These are phyloP conservation scores for Spathaspora arborariae DNA, from an alignment of 805 yeast species.

Conservation along the genomic window DNA sequence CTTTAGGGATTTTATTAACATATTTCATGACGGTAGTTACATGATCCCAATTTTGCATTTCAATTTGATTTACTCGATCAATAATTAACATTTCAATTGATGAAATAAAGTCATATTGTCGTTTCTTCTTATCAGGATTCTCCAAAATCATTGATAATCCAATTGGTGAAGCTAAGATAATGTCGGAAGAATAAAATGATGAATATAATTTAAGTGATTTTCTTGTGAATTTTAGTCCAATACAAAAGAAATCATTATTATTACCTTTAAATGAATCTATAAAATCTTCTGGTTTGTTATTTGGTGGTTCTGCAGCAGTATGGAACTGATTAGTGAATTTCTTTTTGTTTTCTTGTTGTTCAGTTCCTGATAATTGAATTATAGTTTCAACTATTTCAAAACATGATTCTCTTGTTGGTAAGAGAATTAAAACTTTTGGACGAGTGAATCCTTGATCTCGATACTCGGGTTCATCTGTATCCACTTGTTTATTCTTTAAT, in stretches of 20 bases:
- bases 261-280: constrained; percentile 79
- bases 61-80: constrained; percentile 82
- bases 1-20: constrained; percentile 72
- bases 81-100: constrained; percentile 80
- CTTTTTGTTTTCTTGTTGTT: constrained; percentile 75
- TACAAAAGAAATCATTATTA: constrained; percentile 83
- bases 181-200: constrained; percentile 78
- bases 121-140: constrained; percentile 48
- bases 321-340: constrained; percentile 71
- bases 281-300: constrained; percentile 78
- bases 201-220: constrained; percentile 82
- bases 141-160: constrained; percentile 78
- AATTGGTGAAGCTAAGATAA: constrained; percentile 86
- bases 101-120: constrained; percentile 77
- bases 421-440: constrained; percentile 77
- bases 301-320: constrained; percentile 45
- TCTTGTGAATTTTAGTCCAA: constrained; percentile 89
- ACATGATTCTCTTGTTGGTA: constrained; percentile 82
- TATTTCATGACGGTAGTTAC: constrained; percentile 60
- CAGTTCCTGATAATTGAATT: constrained; percentile 59
- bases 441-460: constrained; percentile 96
- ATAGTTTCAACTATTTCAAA: constrained; percentile 63
- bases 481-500: constrained; percentile 34
- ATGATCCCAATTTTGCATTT: constrained; percentile 93
- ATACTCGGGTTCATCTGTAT: constrained; percentile 52